Base-by-base conservation (phyloP, 306 rosid species). In the Castanea sativa region DNA sequence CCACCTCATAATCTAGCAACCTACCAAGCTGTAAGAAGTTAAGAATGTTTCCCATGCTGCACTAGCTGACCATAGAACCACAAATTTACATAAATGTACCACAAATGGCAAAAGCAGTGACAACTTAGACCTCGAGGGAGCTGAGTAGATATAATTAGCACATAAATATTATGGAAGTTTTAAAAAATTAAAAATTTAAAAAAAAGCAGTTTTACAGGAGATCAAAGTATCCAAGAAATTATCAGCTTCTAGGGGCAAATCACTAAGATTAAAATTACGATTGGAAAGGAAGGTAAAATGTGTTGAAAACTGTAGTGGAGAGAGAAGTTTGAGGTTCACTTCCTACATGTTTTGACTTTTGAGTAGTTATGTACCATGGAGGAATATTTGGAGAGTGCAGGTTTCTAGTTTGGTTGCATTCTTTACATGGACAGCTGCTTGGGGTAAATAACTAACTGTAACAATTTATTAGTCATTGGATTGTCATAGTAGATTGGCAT, bases 1-100 rank as follows among this genome's bases (percentile, higher is more conserved):
- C 75, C 67, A 80, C 73, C 69, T 85, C 82, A 73, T 58, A 65
- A 78, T 79, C 85, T 76, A 49, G 76, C 73, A 82, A 86, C 90
- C 92, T 87, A 88, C 76, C 83, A 83, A 79, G 85, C 94, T 94
- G 97, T 84, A 80, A 82, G 91, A 88, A 85, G 89, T 84, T 86
- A 78, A 86, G 90, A 81, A 70, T 41, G 45, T 79, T 86, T 88
- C 82, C 79, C 57, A 71, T 71, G 64, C 73, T 68, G 84, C 25
- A 84, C 73, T 55, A 73, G 71, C 67, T 20, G 41, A 78, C 68
- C 56, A 85, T 27, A 76, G 78, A 72, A 77, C 63, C 68, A 74
- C 79, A 49, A 76, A 51, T 21, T 74, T 45, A 43, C 59, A 30
- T 30, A 23, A 53, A 57, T 60, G 19, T 51, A 45, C 43, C 71